A percentile compares a stretch with the other conserved stretches of the same genome.
These are phyloP conservation scores for Pseudopithomyces maydicus DNA, from an alignment of 2,329 filamentous ascomycete species.

Conservation along the genomic window DNA sequence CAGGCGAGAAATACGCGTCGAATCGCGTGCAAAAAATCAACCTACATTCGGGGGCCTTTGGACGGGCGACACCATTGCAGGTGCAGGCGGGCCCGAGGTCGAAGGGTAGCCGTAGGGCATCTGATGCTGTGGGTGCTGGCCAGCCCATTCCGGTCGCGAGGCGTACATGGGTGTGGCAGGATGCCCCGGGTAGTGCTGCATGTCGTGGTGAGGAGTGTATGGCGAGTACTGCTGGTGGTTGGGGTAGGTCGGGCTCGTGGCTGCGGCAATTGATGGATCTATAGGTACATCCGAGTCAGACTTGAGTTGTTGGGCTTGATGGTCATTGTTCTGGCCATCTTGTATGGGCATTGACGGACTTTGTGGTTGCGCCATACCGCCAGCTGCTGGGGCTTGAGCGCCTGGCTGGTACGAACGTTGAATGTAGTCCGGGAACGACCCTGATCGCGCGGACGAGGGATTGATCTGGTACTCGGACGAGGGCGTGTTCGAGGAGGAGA, in stretches of 20 bases:
- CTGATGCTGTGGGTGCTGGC: conserved; percentile 56
- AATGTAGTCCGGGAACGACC: conserved; percentile 85
- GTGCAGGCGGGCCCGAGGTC: conserved; percentile 60
- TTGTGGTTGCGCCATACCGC: conserved; percentile 98
- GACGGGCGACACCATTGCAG: conserved; percentile 64
- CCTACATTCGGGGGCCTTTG: conserved; percentile 67
- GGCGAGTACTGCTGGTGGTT: conserved; percentile 82
- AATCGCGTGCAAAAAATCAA: conserved; percentile 21
- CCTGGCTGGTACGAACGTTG: conserved; percentile 79
- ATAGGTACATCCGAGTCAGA: conserved; percentile 98
- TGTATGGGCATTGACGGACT: conserved; percentile 93
- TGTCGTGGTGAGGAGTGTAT: conserved; percentile 83
- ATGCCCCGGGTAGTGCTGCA: conserved; percentile 74
- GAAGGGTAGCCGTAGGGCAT: conserved; percentile 60
- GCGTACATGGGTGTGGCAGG: conserved; percentile 67
- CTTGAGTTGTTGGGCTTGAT: conserved; percentile 71
- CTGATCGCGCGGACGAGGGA: conserved; percentile 75
- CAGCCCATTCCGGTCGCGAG: conserved; percentile 72
- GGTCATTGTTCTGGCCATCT: conserved; percentile 75
- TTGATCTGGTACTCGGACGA: conserved; percentile 88
- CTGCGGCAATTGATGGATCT: conserved; percentile 97
- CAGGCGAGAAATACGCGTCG: neutral
- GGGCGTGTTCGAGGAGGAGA: conserved; percentile 79
- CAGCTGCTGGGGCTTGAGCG: conserved; percentile 74
- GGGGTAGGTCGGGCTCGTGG: conserved; percentile 88